These are phyloP conservation scores for Butyriboletus loyo DNA, from an alignment of 768 basidiomycete species.

Conservation along the genomic window DNA sequence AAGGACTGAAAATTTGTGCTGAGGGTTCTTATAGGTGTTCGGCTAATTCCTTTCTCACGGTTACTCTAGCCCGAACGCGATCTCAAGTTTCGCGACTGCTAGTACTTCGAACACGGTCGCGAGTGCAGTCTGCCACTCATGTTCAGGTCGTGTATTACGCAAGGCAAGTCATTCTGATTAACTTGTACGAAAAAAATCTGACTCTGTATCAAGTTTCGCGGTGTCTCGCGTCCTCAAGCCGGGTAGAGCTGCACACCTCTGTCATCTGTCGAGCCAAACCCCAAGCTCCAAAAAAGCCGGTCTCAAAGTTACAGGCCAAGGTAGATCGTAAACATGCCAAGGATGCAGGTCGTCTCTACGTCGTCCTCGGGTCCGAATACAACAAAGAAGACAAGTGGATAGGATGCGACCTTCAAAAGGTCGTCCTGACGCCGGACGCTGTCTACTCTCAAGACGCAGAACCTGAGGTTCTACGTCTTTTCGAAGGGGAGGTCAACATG, in stretches of 20 bases:
- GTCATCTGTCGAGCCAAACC: slow-evolving; percentile 36
- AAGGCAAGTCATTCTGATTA: slow-evolving; percentile 10
- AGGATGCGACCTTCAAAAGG: slow-evolving; percentile 59
- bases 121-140: slow-evolving; percentile 10
- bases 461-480: slow-evolving; percentile 25
- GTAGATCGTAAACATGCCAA: slow-evolving; percentile 37
- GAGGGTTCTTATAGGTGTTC: slow-evolving; percentile 22
- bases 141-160: slow-evolving; percentile 26
- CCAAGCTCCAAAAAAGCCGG: slow-evolving; percentile 39
- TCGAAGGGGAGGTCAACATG: slow-evolving; percentile 41
- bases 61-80: neutral
- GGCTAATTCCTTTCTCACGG: slow-evolving; percentile 39
- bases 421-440: slow-evolving; percentile 56
- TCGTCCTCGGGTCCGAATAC: slow-evolving; percentile 70
- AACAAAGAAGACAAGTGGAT: slow-evolving; percentile 68
- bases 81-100: neutral
- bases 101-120: no score
- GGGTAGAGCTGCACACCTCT: slow-evolving; percentile 49
- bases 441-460: slow-evolving; percentile 30
- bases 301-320: slow-evolving; percentile 46
- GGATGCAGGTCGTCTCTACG: slow-evolving; percentile 50
- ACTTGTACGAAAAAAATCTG: neutral
- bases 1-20: neutral
- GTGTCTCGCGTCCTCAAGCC: slow-evolving; percentile 40
- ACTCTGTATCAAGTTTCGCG: slow-evolving; percentile 32